Conservation (phyloP, 192 early-diverging fungal genomes). For the Lunasporangiospora selenospora region DNA sequence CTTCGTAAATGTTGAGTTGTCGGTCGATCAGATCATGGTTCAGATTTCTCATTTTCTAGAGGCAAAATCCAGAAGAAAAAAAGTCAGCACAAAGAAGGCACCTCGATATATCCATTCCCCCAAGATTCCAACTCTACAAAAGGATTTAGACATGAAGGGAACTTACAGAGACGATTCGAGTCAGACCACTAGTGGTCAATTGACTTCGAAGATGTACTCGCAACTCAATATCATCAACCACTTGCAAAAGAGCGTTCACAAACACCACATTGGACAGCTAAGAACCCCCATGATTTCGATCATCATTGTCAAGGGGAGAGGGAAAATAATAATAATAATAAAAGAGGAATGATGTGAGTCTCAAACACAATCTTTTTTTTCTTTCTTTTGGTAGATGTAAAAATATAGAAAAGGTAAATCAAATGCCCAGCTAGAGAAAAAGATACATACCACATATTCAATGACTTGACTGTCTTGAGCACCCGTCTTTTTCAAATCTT, state of each 20-base stretch:
- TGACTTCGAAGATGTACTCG: conserved; percentile 77
- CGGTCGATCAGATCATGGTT: conserved; percentile 64
- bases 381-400: no score
- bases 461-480: conserved; percentile 71
- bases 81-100: no score
- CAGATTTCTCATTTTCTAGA: conserved; percentile 64
- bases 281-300: not conserved
- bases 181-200: conserved; percentile 71
- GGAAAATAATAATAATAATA: not conserved
- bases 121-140: no score
- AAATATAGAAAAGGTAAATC: not conserved
- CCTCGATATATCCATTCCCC: no score
- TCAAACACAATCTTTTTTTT: no score
- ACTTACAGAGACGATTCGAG: conserved; percentile 62
- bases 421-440: not conserved
- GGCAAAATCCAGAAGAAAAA: no score
- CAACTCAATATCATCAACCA: conserved; percentile 77
- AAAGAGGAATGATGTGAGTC: not conserved
- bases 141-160: no score
- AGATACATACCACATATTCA: conserved; percentile 67
- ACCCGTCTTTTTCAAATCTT: conserved; percentile 71
- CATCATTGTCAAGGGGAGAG: not conserved
- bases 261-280: conserved; percentile 79
- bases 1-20: conserved; percentile 72
- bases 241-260: conserved; percentile 76